These are phyloP conservation scores for Nicotiana sylvestris DNA, from an alignment of 257 asterid genomes.

Conservation along the genomic window DNA sequence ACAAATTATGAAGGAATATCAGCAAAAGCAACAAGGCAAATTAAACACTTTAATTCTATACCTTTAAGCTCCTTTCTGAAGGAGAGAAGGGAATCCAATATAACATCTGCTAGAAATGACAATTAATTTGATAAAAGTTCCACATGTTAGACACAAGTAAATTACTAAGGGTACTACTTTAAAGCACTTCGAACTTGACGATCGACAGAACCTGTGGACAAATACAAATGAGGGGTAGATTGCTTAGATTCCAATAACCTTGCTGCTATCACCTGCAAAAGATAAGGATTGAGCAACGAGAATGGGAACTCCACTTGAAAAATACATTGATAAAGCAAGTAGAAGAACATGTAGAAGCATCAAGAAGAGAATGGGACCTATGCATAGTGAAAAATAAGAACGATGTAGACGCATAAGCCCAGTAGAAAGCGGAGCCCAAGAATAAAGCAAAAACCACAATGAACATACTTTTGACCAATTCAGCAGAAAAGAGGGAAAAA, in stretches of 20 bases:
- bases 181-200: background rate
- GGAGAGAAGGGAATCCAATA: conserved; percentile 86
- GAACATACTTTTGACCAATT: background rate
- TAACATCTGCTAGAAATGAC: conserved; percentile 63
- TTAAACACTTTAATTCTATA: conserved; percentile 26
- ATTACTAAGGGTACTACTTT: background rate
- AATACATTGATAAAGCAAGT: background rate
- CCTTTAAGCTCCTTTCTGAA: conserved; percentile 98
- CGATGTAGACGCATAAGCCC: background rate
- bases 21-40: conserved; percentile 10
- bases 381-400: background rate
- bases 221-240: conserved; percentile 89
- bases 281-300: background rate
- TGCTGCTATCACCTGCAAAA: conserved; percentile 81
- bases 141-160: conserved; percentile 4
- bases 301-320: background rate
- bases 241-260: conserved; percentile 94
- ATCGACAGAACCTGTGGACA: conserved; percentile 65
- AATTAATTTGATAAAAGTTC: conserved; percentile 23
- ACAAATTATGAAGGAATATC: conserved; percentile 18
- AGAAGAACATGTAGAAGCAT: background rate
- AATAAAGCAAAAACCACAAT: background rate
- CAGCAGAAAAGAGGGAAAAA: background rate
- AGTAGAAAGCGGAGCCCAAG: background rate
- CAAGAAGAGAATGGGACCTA: too few relatives aligned